These are phyloP conservation scores for Corymbia maculata DNA, from an alignment of 345 rosid genomes.

Conservation along the genomic window DNA sequence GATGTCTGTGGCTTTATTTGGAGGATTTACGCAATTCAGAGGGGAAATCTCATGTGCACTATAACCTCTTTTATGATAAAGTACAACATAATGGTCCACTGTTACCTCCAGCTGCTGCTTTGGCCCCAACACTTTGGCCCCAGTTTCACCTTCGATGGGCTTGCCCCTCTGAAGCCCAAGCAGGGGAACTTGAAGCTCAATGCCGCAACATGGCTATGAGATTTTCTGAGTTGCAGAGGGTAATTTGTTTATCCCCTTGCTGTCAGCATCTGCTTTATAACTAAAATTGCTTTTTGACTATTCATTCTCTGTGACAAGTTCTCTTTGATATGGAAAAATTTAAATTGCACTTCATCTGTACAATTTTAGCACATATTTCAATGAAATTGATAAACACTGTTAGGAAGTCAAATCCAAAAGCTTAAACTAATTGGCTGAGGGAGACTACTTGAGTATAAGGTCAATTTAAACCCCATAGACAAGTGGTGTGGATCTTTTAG, in stretches of 20 bases:
- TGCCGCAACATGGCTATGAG: conserved; percentile 55
- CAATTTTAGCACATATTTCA: neutral
- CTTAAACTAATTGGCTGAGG: neutral
- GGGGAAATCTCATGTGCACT: conserved; percentile 63
- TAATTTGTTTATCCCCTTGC: conserved; percentile 7
- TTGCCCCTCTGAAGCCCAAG: conserved; percentile 73
- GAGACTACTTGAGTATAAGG: neutral
- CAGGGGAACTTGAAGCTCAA: conserved; percentile 62
- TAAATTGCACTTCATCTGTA: neutral
- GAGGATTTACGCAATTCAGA: conserved; percentile 54
- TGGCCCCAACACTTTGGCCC: conserved; percentile 97
- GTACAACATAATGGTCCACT: conserved; percentile 43
- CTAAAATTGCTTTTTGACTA: neutral
- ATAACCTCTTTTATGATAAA: conserved; percentile 73
- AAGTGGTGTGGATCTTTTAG: neutral
- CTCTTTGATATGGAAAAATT: neutral
- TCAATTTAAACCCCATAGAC: neutral
- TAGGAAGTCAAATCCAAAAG: neutral
- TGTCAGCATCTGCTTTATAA: neutral
- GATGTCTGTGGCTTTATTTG: conserved; percentile 88
- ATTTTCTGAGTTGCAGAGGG: conserved; percentile 68
- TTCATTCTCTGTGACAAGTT: neutral
- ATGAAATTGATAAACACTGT: neutral
- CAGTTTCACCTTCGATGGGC: conserved; percentile 99
- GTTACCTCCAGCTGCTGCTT: conserved; percentile 93